A percentile compares a stretch with the other conserved stretches of the same genome.
Conservation (phyloP, 1,139 yeast species). For the Hyphopichia burtonii region DNA sequence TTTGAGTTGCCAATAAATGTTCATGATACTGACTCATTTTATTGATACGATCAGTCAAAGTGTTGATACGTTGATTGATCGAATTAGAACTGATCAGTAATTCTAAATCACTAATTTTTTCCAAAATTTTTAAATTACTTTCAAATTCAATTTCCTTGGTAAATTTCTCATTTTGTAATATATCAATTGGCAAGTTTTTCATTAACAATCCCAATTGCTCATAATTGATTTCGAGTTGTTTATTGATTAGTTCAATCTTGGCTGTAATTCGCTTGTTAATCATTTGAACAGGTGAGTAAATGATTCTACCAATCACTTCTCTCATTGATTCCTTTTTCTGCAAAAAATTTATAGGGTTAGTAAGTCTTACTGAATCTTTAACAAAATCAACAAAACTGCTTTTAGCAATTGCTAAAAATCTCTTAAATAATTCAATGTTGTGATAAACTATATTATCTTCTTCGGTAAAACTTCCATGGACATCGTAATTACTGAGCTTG, state of each 20-base stretch:
- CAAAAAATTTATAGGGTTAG: slow-evolving; percentile 7
- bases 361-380: slow-evolving; percentile 1
- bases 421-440: neutral
- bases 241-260: slow-evolving; percentile 16
- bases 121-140: neutral
- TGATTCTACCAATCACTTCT: neutral
- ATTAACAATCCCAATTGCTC: slow-evolving; percentile 31
- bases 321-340: neutral
- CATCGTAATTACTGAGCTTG: neutral
- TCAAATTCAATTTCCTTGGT: neutral
- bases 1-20: slow-evolving; percentile 18
- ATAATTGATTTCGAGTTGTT: slow-evolving; percentile 23
- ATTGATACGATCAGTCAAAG: neutral
- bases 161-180: slow-evolving; percentile 1
- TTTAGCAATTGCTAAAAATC: neutral
- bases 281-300: slow-evolving; percentile 26
- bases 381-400: neutral
- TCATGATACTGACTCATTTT: slow-evolving; percentile 1
- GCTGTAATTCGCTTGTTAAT: slow-evolving; percentile 21
- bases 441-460: slow-evolving; percentile 2
- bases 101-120: neutral
- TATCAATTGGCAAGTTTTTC: slow-evolving; percentile 21
- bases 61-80: slow-evolving; percentile 11
- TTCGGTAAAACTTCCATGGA: slow-evolving; percentile 1
- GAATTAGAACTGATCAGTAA: neutral